Evolutionary conservation across 2,329 filamentous ascomycete species (phyloP).

Genomic region (Ophidiomyces ophidiicola): DNA sequence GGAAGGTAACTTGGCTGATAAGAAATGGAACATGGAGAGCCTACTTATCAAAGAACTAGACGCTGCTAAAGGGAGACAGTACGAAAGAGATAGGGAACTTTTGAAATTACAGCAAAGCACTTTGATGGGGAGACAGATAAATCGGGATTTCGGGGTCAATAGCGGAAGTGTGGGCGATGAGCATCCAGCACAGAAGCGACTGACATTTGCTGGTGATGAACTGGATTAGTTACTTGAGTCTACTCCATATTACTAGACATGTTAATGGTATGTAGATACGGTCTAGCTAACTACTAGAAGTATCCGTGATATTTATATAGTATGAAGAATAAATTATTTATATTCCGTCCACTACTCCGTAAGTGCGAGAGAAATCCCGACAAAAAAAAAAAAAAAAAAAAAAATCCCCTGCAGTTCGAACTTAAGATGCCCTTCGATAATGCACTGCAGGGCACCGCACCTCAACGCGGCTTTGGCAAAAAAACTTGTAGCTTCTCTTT

Average conservation of each 20-base stretch:
- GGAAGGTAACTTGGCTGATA: slow-evolving; percentile 13
- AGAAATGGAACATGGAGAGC: slow-evolving; percentile 11
- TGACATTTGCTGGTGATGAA: slow-evolving; percentile 6
- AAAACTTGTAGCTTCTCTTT: slow-evolving; percentile 65
- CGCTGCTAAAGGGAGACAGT: slow-evolving; percentile 14
- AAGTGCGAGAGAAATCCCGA: not conserved
- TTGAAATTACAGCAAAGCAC: slow-evolving; percentile 13
- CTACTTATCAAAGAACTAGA: slow-evolving; percentile 14
- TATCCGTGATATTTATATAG: not conserved
- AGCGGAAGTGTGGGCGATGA: not conserved
- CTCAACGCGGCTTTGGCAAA: slow-evolving; percentile 31
- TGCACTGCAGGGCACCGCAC: slow-evolving; percentile 3
- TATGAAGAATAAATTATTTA: not conserved
- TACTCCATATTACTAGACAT: not conserved
- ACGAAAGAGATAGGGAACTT: slow-evolving; percentile 14
- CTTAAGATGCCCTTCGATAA: not conserved
- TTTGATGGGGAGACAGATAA: slow-evolving; percentile 11
- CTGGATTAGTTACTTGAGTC: slow-evolving; percentile 2
- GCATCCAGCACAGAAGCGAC: not conserved
- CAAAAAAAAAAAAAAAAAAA: slow-evolving; percentile 6
- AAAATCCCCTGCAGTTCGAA: slow-evolving; percentile 4
- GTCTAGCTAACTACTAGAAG: too few species aligned
- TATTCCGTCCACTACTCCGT: too few species aligned
- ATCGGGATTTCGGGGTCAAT: slow-evolving; percentile 1
- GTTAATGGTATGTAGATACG: too few species aligned